Conservation (phyloP, 192 early-diverging fungal genomes). For the Podila horticola region DNA sequence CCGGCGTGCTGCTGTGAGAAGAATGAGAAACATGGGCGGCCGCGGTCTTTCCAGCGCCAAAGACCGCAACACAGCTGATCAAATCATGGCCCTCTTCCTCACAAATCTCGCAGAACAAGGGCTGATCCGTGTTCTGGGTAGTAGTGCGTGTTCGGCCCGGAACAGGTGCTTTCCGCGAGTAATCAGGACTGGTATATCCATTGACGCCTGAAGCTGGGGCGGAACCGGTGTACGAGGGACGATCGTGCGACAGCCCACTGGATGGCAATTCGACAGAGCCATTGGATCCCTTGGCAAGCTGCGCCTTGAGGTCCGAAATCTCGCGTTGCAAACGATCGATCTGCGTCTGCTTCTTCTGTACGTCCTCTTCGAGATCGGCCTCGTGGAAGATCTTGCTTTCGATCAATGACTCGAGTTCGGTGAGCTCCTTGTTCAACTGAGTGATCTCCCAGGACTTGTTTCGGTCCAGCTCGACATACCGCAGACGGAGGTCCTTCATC, state of each 20-base stretch:
- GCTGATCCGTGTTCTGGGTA: slow-evolving; percentile 46
- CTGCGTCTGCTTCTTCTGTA: slow-evolving; percentile 58
- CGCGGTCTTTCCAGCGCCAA: slow-evolving; percentile 25
- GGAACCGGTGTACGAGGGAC: slow-evolving; percentile 5
- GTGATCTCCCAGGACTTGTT: slow-evolving; percentile 69
- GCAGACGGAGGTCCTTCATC: slow-evolving; percentile 58
- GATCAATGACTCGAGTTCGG: slow-evolving; percentile 71
- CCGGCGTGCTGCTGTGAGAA: not conserved
- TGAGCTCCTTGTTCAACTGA: slow-evolving; percentile 71
- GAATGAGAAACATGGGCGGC: not conserved
- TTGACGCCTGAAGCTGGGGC: not conserved
- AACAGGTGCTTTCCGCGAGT: slow-evolving; percentile 3
- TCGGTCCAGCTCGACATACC: slow-evolving; percentile 64
- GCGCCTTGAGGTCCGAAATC: slow-evolving; percentile 62
- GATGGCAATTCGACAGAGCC: not conserved
- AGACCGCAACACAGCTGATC: slow-evolving; percentile 66
- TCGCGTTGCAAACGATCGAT: slow-evolving; percentile 55
- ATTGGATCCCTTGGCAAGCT: slow-evolving; percentile 47
- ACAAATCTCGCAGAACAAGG: slow-evolving; percentile 73
- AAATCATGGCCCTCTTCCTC: slow-evolving; percentile 72
- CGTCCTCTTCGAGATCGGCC: slow-evolving; percentile 70
- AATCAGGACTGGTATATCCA: not conserved
- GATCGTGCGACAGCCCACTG: slow-evolving; percentile 19
- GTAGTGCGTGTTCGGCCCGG: slow-evolving; percentile 6
- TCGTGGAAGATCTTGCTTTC: slow-evolving; percentile 83